Conservation (phyloP, 2,329 filamentous ascomycete genomes). For the Fusarium brevicatenulatum region DNA sequence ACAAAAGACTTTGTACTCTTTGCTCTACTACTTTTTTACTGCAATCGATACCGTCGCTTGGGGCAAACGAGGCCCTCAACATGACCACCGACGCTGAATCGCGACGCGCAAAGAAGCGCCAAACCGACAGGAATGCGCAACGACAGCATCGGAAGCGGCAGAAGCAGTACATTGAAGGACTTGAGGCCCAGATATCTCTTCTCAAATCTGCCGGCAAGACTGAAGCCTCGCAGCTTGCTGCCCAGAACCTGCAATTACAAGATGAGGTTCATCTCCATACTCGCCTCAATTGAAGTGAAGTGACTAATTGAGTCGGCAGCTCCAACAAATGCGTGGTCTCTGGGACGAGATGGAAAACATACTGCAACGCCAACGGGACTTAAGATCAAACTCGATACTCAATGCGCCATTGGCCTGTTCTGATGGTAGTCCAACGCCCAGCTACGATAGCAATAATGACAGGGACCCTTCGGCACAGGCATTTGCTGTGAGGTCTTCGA, state of each 20-base stretch:
- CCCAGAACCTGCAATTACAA: not conserved
- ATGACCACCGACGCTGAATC: not conserved
- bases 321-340: not conserved
- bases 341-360: constrained; percentile 15
- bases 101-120: constrained; percentile 7
- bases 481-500: not conserved
- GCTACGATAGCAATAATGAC: not conserved
- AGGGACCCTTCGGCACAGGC: not conserved
- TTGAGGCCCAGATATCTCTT: constrained; percentile 5
- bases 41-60: not conserved
- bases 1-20: rapidly evolving
- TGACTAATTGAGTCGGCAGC: not conserved
- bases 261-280: not conserved
- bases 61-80: not conserved
- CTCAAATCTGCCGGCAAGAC: not conserved
- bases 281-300: not conserved
- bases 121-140: constrained; percentile 11
- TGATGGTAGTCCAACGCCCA: not conserved
- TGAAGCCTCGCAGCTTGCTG: not conserved
- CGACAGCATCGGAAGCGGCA: constrained; percentile 14
- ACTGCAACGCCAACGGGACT: constrained; percentile 2
- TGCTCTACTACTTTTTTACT: rapidly evolving
- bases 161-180: constrained; percentile 12
- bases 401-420: not conserved
- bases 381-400: not conserved